A percentile compares a stretch with the other conserved stretches of the same genome.
Conservation (phyloP, 495 filamentous ascomycete species). For the Penicillium antarcticum region DNA sequence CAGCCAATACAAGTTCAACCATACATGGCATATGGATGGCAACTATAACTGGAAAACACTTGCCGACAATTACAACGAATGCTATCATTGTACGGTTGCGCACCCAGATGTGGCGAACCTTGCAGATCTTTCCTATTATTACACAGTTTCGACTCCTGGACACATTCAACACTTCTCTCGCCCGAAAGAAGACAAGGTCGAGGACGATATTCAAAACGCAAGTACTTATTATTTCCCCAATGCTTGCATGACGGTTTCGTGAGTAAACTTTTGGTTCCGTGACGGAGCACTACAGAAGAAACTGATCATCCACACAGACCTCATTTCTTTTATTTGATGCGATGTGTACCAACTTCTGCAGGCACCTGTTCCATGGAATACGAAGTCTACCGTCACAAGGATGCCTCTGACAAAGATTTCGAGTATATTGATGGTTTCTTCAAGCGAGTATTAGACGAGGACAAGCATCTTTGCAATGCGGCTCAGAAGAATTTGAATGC, state of each 20-base stretch:
- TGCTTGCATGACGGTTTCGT: constrained; percentile 47
- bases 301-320: constrained; percentile 16
- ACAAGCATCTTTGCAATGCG: constrained; percentile 42
- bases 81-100: constrained; percentile 49
- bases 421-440: constrained; percentile 37
- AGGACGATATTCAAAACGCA: constrained; percentile 33
- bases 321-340: constrained; percentile 46
- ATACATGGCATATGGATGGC: constrained; percentile 49
- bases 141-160: constrained; percentile 35
- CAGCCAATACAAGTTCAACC: constrained; percentile 47
- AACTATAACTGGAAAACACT: constrained; percentile 54
- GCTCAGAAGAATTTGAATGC: constrained; percentile 45
- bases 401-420: constrained; percentile 37
- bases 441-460: constrained; percentile 40
- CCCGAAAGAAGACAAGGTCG: constrained; percentile 35
- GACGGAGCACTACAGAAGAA: background rate
- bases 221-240: constrained; percentile 49
- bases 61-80: constrained; percentile 54
- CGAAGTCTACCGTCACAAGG: constrained; percentile 44
- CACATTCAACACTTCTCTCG: constrained; percentile 43
- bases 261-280: constrained; percentile 18
- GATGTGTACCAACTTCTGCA: constrained; percentile 36
- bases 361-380: constrained; percentile 38
- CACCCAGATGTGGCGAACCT: constrained; percentile 45
- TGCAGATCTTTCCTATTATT: constrained; percentile 40